phyloP scores from a whole-genome alignment of 306 rosid genomes.

The Sphenostylis stenocarpa region DNA sequence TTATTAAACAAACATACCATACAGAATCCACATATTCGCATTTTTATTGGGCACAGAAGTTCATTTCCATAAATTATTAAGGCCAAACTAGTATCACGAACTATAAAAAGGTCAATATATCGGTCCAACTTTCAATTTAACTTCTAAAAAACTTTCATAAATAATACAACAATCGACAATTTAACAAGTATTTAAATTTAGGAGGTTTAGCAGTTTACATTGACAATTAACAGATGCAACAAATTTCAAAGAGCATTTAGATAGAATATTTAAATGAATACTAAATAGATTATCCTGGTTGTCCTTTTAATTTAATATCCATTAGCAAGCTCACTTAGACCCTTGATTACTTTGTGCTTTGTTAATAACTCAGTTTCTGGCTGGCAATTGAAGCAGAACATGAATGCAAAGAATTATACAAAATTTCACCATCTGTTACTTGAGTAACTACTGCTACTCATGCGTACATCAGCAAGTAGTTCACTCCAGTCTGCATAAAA shows the following conservation, averaged over 20 bases:
- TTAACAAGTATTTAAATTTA: neutral
- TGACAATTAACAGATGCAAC: neutral
- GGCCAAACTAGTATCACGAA: neutral
- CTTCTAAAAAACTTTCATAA: neutral
- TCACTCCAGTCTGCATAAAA: neutral
- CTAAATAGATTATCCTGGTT: neutral
- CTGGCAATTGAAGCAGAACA: neutral
- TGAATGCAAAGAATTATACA: neutral
- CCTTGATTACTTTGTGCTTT: neutral
- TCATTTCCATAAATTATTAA: neutral
- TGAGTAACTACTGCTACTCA: neutral
- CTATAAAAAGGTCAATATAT: neutral
- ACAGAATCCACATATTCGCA: conserved; percentile 7
- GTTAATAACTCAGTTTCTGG: neutral
- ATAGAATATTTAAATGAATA: neutral
- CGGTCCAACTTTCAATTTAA: neutral
- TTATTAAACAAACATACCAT: conserved; percentile 2
- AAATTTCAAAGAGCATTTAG: neutral
- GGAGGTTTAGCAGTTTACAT: neutral
- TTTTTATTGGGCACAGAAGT: neutral
- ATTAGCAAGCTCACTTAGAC: neutral
- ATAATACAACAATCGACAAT: neutral
- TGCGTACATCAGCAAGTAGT: no score
- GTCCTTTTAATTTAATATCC: neutral
- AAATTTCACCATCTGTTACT: neutral